A percentile compares a stretch with the other conserved stretches of the same genome.
Conservation (phyloP, 805 yeast species). For the Wickerhamiella alocasiicola region DNA sequence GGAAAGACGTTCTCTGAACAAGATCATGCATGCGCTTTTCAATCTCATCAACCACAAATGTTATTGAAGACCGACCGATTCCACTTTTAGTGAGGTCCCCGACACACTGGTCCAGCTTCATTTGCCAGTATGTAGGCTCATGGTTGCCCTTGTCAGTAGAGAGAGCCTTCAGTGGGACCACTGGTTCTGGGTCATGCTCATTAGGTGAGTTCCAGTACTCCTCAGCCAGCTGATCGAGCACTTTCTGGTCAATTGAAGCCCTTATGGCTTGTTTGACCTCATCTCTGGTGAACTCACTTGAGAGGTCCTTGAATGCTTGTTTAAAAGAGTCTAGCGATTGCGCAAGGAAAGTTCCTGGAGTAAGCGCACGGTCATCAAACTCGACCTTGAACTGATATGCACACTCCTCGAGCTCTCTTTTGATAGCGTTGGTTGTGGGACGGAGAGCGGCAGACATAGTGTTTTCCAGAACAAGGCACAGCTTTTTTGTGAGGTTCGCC, state of each 20-base stretch:
- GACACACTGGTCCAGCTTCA: constrained; percentile 72
- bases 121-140: constrained; percentile 76
- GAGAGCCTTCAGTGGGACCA: constrained; percentile 25
- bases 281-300: constrained; percentile 66
- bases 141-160: constrained; percentile 35
- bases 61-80: constrained; percentile 80
- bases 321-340: constrained; percentile 82
- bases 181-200: constrained; percentile 13
- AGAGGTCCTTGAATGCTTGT: constrained; percentile 73
- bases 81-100: constrained; percentile 84
- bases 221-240: constrained; percentile 73
- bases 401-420: constrained; percentile 87
- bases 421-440: constrained; percentile 77
- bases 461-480: constrained; percentile 75
- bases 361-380: constrained; percentile 84
- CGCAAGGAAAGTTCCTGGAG: constrained; percentile 89
- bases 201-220: constrained; percentile 79
- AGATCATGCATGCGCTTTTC: constrained; percentile 64
- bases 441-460: constrained; percentile 82
- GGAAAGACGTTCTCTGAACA: constrained; percentile 59
- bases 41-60: constrained; percentile 67
- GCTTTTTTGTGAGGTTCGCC: constrained; percentile 55
- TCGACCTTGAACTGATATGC: constrained; percentile 89
- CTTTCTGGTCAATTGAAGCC: constrained; percentile 78
- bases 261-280: constrained; percentile 70